These are phyloP conservation scores for Solanum medicagineum DNA, from an alignment of 257 asterid species.

Conservation along the genomic window DNA sequence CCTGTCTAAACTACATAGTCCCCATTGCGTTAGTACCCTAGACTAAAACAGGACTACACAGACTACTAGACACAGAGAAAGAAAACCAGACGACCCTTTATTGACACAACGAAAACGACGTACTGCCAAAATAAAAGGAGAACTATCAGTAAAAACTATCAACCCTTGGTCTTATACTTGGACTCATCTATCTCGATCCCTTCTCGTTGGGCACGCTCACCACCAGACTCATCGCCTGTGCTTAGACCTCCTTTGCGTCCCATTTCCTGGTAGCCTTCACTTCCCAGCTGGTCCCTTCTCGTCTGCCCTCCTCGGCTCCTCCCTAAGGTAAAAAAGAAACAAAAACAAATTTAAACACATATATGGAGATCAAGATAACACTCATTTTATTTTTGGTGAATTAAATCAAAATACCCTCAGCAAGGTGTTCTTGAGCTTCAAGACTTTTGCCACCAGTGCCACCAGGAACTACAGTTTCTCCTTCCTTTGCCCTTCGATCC, in stretches of 20 bases:
- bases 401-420: conserved; percentile 22
- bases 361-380: background rate
- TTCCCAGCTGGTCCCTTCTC: conserved; percentile 44
- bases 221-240: conserved; percentile 29
- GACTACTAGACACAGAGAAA: background rate
- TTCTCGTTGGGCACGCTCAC: conserved; percentile 30
- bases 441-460: conserved; percentile 57
- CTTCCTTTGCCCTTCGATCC: conserved; percentile 35
- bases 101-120: background rate
- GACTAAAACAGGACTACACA: background rate
- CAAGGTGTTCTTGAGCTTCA: conserved; percentile 58
- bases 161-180: conserved; percentile 9
- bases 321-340: conserved; percentile 3
- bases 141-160: background rate
- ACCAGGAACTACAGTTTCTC: conserved; percentile 53
- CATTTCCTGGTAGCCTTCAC: conserved; percentile 48
- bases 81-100: background rate
- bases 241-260: conserved; percentile 50
- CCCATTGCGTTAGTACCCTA: background rate
- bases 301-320: conserved; percentile 58
- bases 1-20: background rate
- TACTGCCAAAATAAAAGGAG: too few relatives aligned
- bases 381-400: too few relatives aligned
- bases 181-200: conserved; percentile 43
- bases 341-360: rapidly evolving